phyloP scores from a whole-genome alignment of 495 filamentous ascomycete genomes.

The Lasiosphaeria hispida region DNA sequence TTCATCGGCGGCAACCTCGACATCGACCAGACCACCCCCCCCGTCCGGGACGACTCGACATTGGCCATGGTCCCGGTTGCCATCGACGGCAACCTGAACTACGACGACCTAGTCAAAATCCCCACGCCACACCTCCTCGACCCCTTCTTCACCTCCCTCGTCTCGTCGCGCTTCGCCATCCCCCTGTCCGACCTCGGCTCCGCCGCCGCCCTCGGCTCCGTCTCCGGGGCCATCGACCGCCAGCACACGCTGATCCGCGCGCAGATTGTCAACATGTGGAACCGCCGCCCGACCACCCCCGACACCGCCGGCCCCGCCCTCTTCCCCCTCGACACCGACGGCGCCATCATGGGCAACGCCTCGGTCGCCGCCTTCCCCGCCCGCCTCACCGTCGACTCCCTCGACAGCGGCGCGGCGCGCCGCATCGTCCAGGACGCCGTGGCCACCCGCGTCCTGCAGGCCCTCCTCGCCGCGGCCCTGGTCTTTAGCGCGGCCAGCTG shows the following conservation, averaged over 20 bases:
- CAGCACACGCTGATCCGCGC: slow-evolving; percentile 42
- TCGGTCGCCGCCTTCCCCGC: slow-evolving; percentile 14
- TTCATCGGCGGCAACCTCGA: slow-evolving; percentile 19
- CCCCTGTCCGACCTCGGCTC: slow-evolving; percentile 11
- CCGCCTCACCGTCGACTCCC: slow-evolving; percentile 11
- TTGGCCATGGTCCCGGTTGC: neutral
- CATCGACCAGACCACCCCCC: slow-evolving; percentile 21
- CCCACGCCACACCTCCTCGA: slow-evolving; percentile 20
- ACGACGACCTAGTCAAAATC: slow-evolving; percentile 15
- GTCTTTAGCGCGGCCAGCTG: slow-evolving; percentile 22
- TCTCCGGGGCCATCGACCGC: slow-evolving; percentile 41
- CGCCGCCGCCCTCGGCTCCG: neutral
- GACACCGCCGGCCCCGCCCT: neutral
- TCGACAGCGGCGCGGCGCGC: slow-evolving; percentile 12
- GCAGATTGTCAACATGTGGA: slow-evolving; percentile 20
- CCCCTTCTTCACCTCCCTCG: slow-evolving; percentile 26
- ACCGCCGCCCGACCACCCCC: slow-evolving; percentile 16
- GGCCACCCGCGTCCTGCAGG: slow-evolving; percentile 35
- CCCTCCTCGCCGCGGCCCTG: slow-evolving; percentile 25
- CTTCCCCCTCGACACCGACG: slow-evolving; percentile 3
- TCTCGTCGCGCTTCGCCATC: slow-evolving; percentile 21
- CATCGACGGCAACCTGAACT: slow-evolving; percentile 18
- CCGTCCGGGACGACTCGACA: slow-evolving; percentile 17
- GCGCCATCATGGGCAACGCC: slow-evolving; percentile 16
- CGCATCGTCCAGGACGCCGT: slow-evolving; percentile 31